Evolutionary conservation across 2,329 filamentous ascomycete genomes (phyloP).

Genomic region (Talaromyces albobiverticillius): DNA sequence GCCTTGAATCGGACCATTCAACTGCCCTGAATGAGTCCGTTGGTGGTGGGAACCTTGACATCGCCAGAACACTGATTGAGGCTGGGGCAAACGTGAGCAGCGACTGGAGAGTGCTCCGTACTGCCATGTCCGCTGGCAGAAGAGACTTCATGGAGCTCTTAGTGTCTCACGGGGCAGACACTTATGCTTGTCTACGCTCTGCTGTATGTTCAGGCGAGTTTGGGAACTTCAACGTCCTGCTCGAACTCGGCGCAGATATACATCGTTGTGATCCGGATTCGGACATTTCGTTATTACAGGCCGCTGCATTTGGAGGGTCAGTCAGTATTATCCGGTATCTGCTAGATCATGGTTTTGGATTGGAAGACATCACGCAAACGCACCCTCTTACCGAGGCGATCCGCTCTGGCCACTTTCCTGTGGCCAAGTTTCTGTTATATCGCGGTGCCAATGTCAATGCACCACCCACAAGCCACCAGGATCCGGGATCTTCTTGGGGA

Average conservation of each 20-base stretch:
- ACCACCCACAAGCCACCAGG: neutral
- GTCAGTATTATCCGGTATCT: neutral
- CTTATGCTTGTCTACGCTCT: constrained; percentile 4
- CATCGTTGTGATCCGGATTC: neutral
- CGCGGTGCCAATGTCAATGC: neutral
- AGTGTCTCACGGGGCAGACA: constrained; percentile 18
- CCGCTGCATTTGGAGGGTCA: neutral
- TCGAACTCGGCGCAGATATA: neutral
- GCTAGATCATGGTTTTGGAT: neutral
- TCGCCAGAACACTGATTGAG: constrained; percentile 5
- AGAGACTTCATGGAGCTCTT: constrained; percentile 18
- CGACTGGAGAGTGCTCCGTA: constrained; percentile 13
- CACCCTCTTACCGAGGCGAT: constrained; percentile 14
- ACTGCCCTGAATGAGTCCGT: constrained; percentile 15
- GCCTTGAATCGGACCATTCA: constrained; percentile 3
- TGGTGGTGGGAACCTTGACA: constrained; percentile 14
- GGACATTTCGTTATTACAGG: neutral
- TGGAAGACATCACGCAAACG: neutral
- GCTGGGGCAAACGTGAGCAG: constrained; percentile 16
- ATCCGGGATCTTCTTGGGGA: neutral
- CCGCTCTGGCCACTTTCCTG: constrained; percentile 10
- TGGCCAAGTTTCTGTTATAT: neutral
- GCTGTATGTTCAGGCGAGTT: neutral
- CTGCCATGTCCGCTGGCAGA: constrained; percentile 13
- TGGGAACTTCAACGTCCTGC: neutral